Conservation (phyloP, 805 yeast species). For the Suhomyces pyralidae region DNA sequence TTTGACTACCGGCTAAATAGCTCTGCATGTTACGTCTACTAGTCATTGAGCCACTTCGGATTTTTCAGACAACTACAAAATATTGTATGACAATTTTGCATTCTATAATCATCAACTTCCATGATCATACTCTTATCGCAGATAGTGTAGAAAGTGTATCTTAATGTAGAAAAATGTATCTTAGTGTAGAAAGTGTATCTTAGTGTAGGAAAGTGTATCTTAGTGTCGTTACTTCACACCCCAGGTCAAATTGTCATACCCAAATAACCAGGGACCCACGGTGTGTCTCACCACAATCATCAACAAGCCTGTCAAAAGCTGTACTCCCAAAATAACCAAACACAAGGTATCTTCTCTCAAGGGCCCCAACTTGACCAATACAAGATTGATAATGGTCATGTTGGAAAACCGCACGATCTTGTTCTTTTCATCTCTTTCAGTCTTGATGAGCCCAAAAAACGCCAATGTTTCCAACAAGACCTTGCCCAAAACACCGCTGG, state of each 20-base stretch:
- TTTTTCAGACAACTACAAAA: too few relatives aligned
- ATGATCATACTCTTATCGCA: too few relatives aligned
- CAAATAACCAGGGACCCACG: constrained; percentile 81
- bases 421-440: constrained; percentile 19
- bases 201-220: too few relatives aligned
- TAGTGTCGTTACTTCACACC: constrained; percentile 26
- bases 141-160: too few relatives aligned
- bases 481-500: constrained; percentile 22
- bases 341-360: constrained; percentile 80
- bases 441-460: constrained; percentile 45
- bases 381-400: constrained; percentile 82
- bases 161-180: too few relatives aligned
- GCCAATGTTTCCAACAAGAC: constrained; percentile 46
- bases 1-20: too few relatives aligned
- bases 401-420: constrained; percentile 57
- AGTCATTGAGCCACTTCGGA: too few relatives aligned
- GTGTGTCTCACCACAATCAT: constrained; percentile 78
- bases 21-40: too few relatives aligned
- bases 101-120: too few relatives aligned
- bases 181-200: too few relatives aligned
- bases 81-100: too few relatives aligned
- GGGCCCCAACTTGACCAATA: constrained; percentile 86
- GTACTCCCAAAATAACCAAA: constrained; percentile 53
- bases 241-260: constrained; percentile 71
- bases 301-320: constrained; percentile 60